Conservation (phyloP, 1,139 yeast species). For the Diutina mesorugosa region DNA sequence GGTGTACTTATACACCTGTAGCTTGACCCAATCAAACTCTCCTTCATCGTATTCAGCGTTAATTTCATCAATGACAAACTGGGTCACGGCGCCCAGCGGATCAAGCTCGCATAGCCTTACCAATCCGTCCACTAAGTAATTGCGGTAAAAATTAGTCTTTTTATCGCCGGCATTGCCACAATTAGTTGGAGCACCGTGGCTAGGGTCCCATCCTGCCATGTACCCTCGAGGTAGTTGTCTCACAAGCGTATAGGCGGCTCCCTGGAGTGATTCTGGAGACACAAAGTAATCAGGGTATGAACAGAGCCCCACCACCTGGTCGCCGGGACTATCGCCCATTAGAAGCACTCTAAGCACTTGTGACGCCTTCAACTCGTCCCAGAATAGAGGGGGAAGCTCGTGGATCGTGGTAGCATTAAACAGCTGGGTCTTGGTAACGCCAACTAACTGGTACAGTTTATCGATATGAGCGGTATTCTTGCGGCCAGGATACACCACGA, state of each 20-base stretch:
- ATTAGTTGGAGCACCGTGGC: constrained; percentile 18
- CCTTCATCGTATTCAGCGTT: constrained; percentile 7
- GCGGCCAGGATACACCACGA: constrained; percentile 14
- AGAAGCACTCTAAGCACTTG: constrained; percentile 18
- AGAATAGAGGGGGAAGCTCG: constrained; percentile 11
- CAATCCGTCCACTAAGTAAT: constrained; percentile 20
- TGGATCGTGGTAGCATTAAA: constrained; percentile 11
- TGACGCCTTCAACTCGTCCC: constrained; percentile 27
- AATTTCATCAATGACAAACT: constrained; percentile 14
- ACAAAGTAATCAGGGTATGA: constrained; percentile 13
- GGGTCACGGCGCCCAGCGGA: constrained; percentile 9
- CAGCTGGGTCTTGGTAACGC: constrained; percentile 8
- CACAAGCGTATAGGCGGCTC: constrained; percentile 12
- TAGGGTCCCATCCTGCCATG: constrained; percentile 15
- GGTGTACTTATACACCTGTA: constrained; percentile 17
- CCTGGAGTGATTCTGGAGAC: constrained; percentile 9
- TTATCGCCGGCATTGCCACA: constrained; percentile 17
- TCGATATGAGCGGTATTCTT: constrained; percentile 15
- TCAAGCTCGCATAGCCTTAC: constrained; percentile 13
- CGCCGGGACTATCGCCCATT: constrained; percentile 22
- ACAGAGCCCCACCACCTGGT: constrained; percentile 23
- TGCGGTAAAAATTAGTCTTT: constrained; percentile 21
- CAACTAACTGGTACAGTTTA: constrained; percentile 16
- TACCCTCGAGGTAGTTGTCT: constrained; percentile 16
- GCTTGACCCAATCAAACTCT: constrained; percentile 19